Evolutionary conservation across 2,329 filamentous ascomycete species (phyloP).

Genomic region (Paracamarosporium sp.): DNA sequence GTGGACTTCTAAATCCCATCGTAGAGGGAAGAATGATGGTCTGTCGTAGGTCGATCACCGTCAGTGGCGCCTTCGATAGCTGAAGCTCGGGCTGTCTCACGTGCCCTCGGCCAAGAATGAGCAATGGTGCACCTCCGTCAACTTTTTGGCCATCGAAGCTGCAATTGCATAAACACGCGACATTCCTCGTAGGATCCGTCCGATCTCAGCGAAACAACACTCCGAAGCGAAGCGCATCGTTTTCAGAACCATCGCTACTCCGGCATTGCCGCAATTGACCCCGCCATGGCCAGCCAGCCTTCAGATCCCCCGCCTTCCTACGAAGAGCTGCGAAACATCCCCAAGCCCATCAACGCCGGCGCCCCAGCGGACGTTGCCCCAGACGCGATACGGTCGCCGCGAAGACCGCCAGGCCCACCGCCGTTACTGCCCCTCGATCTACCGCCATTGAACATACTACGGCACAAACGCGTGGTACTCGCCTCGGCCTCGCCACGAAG

Average conservation of each 20-base stretch:
- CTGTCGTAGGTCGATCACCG: constrained; percentile 69
- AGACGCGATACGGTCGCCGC: constrained; percentile 23
- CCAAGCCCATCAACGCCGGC: constrained; percentile 15
- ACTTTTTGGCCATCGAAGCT: not conserved
- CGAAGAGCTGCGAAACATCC: constrained; percentile 33
- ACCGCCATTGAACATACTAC: constrained; percentile 78
- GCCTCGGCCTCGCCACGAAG: constrained; percentile 89
- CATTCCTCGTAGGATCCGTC: not conserved
- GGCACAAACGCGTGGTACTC: constrained; percentile 82
- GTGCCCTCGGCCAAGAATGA: not conserved
- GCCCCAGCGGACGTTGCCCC: constrained; percentile 16
- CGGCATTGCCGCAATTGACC: constrained; percentile 3
- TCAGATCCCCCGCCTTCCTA: constrained; percentile 53
- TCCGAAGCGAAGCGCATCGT: not conserved
- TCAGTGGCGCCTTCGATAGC: constrained; percentile 41
- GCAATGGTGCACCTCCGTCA: not conserved
- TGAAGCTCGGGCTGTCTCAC: constrained; percentile 36
- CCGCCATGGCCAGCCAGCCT: constrained; percentile 23
- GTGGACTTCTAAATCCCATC: not conserved
- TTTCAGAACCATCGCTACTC: not conserved
- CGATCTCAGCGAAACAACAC: not conserved
- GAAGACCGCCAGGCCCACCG: constrained; percentile 46
- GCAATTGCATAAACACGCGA: not conserved
- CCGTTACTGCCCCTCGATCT: constrained; percentile 75
- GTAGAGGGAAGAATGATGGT: not conserved